Percentiles rank a stretch among this genome's conserved stretches.
These are phyloP conservation scores for Pythium oligandrum DNA, from an alignment of 352 stramenopile genomes.

Conservation along the genomic window DNA sequence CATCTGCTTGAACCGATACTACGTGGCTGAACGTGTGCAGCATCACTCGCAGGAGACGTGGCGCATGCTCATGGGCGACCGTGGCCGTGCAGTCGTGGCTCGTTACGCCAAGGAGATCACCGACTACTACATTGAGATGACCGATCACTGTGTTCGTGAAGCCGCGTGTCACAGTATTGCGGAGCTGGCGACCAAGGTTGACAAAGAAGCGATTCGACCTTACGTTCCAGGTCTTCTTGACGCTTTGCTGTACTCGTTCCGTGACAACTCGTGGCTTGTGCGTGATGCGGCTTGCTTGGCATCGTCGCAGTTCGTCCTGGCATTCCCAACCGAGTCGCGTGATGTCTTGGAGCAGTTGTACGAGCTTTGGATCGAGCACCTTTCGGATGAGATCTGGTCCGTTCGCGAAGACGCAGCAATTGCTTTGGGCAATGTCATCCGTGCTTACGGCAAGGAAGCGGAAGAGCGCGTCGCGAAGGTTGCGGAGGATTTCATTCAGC, in stretches of 20 bases:
- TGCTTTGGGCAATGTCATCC: conserved; percentile 91
- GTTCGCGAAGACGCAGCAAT: conserved; percentile 94
- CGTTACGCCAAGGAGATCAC: conserved; percentile 87
- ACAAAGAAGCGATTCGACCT: conserved; percentile 35
- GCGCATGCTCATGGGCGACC: conserved; percentile 83
- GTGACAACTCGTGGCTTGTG: conserved; percentile 29
- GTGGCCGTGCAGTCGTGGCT: conserved; percentile 80
- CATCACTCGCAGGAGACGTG: conserved; percentile 96
- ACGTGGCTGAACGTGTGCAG: conserved; percentile 95
- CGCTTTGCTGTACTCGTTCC: too few species aligned
- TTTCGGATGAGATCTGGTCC: conserved; percentile 97
- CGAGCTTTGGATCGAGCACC: conserved; percentile 91
- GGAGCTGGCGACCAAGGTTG: conserved; percentile 91
- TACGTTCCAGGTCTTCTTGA: too few species aligned
- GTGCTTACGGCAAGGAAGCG: conserved; percentile 86
- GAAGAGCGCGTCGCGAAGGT: conserved; percentile 73
- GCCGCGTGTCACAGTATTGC: conserved; percentile 94
- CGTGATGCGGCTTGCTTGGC: conserved; percentile 93
- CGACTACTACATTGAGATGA: conserved; percentile 95
- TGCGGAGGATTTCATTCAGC: conserved; percentile 58
- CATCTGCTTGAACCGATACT: conserved; percentile 97
- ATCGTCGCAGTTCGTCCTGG: conserved; percentile 71
- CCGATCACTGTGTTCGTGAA: conserved; percentile 94
- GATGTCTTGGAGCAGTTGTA: conserved; percentile 86
- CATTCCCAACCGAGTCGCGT: conserved; percentile 86